Evolutionary conservation across 1,139 yeast species (phyloP).

Genomic region (Debaryomyces nepalensis): DNA sequence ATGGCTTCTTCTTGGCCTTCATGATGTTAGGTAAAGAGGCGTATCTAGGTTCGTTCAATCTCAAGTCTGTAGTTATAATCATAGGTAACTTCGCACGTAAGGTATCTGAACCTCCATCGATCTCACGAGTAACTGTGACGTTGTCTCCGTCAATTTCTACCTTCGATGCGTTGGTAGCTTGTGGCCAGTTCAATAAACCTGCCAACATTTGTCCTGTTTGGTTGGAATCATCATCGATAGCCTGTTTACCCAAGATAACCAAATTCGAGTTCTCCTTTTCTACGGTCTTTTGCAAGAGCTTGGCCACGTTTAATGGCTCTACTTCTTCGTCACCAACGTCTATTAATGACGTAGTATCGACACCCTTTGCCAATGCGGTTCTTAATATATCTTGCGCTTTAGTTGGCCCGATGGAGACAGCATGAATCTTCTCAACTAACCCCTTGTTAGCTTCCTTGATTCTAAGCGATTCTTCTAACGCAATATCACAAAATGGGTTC

Average conservation of each 20-base stretch:
- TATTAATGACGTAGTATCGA: slow-evolving; percentile 80
- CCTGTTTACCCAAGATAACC: slow-evolving; percentile 91
- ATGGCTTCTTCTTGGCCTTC: slow-evolving; percentile 98
- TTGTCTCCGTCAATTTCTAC: slow-evolving; percentile 66
- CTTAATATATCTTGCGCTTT: slow-evolving; percentile 89
- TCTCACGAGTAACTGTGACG: slow-evolving; percentile 84
- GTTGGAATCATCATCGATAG: slow-evolving; percentile 92
- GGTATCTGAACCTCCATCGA: slow-evolving; percentile 93
- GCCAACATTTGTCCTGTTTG: slow-evolving; percentile 99
- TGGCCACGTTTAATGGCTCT: slow-evolving; percentile 93
- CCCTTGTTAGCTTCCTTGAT: slow-evolving; percentile 71
- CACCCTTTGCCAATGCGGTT: slow-evolving; percentile 93
- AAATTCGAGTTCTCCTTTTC: slow-evolving; percentile 74
- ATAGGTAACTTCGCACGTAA: slow-evolving; percentile 79
- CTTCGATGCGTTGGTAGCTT: slow-evolving; percentile 94
- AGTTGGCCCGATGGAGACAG: slow-evolving; percentile 88
- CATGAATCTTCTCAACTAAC: slow-evolving; percentile 83
- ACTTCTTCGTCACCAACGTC: slow-evolving; percentile 75
- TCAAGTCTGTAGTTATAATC: slow-evolving; percentile 88
- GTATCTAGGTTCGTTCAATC: slow-evolving; percentile 92
- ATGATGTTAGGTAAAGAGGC: slow-evolving; percentile 92
- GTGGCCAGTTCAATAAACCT: slow-evolving; percentile 94
- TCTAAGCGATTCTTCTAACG: slow-evolving; percentile 87
- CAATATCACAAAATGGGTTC: slow-evolving; percentile 97
- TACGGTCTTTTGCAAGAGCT: slow-evolving; percentile 74